phyloP scores from a whole-genome alignment of 352 stramenopile genomes.

The Phytophthora cryptogea region DNA sequence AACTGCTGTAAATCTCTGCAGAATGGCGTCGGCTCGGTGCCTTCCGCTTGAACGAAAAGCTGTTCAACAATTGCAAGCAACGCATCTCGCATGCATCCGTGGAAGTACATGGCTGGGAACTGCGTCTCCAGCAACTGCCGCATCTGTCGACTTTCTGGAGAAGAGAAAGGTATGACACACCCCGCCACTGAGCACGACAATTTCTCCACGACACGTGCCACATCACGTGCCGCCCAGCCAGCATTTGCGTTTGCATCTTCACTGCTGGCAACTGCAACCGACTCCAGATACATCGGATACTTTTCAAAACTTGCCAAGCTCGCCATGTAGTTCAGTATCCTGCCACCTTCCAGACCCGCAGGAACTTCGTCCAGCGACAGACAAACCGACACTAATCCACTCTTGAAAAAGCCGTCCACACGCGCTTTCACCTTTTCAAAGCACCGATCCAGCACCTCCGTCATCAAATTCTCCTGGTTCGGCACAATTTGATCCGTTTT shows the following conservation, averaged over 20 bases:
- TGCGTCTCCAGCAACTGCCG: constrained; percentile 32
- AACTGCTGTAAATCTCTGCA: constrained; percentile 40
- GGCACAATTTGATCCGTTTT: constrained; percentile 2
- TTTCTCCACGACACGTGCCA: constrained; percentile 23
- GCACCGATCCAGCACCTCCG: constrained; percentile 37
- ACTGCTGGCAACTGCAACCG: constrained; percentile 17
- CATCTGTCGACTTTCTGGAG: constrained; percentile 17
- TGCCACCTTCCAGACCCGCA: constrained; percentile 3
- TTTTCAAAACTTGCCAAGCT: constrained; percentile 24
- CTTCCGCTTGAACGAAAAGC: constrained; percentile 24
- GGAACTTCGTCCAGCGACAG: constrained; percentile 25
- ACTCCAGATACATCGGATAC: constrained; percentile 36
- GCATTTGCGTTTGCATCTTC: constrained; percentile 12
- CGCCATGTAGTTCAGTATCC: constrained; percentile 33
- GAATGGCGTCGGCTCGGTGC: constrained; percentile 14
- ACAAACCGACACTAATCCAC: constrained; percentile 26
- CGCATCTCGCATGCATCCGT: constrained; percentile 40
- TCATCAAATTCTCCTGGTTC: constrained; percentile 31
- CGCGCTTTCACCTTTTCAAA: constrained; percentile 26
- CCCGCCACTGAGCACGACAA: constrained; percentile 29
- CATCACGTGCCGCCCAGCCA: constrained; percentile 28
- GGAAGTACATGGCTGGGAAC: constrained; percentile 44
- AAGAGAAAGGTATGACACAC: constrained; percentile 34
- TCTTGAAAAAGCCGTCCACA: constrained; percentile 32
- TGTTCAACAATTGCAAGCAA: constrained; percentile 29